Evolutionary conservation across 805 yeast species (phyloP).

Genomic region (Candida palmyrensis): DNA sequence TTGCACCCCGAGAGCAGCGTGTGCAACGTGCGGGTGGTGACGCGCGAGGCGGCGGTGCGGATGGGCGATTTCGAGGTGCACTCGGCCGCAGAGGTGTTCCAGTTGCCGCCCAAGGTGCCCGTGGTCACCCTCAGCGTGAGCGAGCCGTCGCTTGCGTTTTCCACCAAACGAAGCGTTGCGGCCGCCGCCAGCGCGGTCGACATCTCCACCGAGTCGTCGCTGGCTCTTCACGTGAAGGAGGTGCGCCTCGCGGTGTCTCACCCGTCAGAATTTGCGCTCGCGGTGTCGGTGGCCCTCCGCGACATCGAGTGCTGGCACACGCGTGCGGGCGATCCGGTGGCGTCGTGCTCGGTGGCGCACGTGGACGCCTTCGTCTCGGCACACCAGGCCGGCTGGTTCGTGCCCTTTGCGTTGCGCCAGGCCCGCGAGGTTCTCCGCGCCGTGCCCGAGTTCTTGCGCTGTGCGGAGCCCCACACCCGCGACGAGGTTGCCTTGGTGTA

Average conservation of each 20-base stretch:
- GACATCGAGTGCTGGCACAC: slow-evolving; percentile 37
- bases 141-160: slow-evolving; percentile 32
- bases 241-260: slow-evolving; percentile 15
- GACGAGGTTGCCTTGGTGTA: slow-evolving; percentile 36
- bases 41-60: slow-evolving; percentile 40
- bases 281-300: slow-evolving; percentile 12
- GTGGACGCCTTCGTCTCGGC: slow-evolving; percentile 6
- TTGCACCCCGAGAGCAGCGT: slow-evolving; percentile 29
- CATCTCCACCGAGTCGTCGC: slow-evolving; percentile 11
- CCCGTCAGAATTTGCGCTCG: slow-evolving; percentile 16
- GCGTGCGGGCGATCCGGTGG: slow-evolving; percentile 10
- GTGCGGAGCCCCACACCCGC: slow-evolving; percentile 9
- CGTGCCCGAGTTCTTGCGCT: slow-evolving; percentile 11
- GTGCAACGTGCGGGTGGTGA: slow-evolving; percentile 41
- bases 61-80: slow-evolving; percentile 27
- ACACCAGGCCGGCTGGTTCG: slow-evolving; percentile 17
- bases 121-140: slow-evolving; percentile 21
- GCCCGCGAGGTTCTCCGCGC: slow-evolving; percentile 12
- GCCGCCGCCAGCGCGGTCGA: slow-evolving; percentile 3
- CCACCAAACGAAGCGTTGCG: slow-evolving; percentile 11
- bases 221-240: slow-evolving; percentile 30
- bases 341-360: slow-evolving; percentile 6
- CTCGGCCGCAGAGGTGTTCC: slow-evolving; percentile 15
- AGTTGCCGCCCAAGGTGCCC: slow-evolving; percentile 23
- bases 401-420: slow-evolving; percentile 11